Percentiles rank a stretch among this genome's conserved stretches.
phyloP scores from a whole-genome alignment of 768 basidiomycete genomes.

The Pulveroboletus frians region DNA sequence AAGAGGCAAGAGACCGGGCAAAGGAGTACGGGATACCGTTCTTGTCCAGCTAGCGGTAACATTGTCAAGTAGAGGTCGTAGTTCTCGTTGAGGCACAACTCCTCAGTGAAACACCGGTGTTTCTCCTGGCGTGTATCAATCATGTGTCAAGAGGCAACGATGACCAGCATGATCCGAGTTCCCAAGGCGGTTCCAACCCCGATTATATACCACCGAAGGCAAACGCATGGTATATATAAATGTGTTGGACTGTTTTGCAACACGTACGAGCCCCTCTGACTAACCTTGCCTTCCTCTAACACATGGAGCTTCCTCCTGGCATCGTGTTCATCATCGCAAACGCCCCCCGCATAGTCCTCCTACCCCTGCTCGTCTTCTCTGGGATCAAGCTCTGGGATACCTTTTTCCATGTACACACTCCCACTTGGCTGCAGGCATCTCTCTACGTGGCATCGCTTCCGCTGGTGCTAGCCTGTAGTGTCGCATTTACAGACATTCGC shows the following conservation, averaged over 20 bases:
- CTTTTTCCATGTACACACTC: constrained; percentile 3
- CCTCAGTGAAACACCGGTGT: not conserved
- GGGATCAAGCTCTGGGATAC: constrained; percentile 9
- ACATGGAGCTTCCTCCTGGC: constrained; percentile 34
- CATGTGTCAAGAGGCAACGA: not conserved
- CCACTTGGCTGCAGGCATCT: constrained; percentile 14
- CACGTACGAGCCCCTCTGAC: not conserved
- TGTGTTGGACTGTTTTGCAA: not conserved
- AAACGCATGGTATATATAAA: constrained; percentile 15
- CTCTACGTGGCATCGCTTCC: constrained; percentile 25
- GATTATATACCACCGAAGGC: not conserved
- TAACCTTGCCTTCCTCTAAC: not conserved
- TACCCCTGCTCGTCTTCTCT: constrained; percentile 17
- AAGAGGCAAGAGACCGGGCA: not conserved
- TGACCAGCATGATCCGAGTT: no score
- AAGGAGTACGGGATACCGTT: not conserved
- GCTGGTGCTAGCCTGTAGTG: constrained; percentile 12
- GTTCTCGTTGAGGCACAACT: not conserved
- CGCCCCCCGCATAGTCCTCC: constrained; percentile 20
- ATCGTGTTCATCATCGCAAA: constrained; percentile 24
- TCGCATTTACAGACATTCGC: constrained; percentile 9
- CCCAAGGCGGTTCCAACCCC: no score
- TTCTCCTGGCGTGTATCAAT: not conserved
- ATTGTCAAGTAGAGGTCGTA: not conserved
- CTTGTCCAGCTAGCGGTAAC: no score